Conservation (phyloP, 2,329 filamentous ascomycete species). For the Sphaerulina musiva region DNA sequence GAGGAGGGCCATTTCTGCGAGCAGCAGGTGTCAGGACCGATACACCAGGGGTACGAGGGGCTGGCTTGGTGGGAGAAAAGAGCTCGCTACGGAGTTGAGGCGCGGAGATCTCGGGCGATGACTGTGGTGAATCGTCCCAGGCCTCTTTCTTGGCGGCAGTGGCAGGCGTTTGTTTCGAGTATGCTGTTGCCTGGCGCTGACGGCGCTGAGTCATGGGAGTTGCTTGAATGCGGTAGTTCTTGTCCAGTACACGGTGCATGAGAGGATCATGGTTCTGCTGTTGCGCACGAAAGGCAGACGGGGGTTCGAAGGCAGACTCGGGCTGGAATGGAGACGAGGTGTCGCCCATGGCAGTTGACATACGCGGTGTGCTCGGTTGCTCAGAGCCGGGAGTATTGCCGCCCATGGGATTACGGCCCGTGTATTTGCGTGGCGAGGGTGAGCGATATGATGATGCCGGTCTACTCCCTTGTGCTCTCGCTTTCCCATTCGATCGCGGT, state of each 20-base stretch:
- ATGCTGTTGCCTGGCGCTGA: constrained; percentile 16
- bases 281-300: constrained; percentile 29
- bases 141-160: constrained; percentile 30
- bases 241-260: constrained; percentile 86
- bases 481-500: constrained; percentile 22
- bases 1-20: constrained; percentile 22
- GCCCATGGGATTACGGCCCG: constrained; percentile 34
- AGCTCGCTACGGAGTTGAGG: constrained; percentile 79
- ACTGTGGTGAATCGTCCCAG: constrained; percentile 44
- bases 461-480: constrained; percentile 22
- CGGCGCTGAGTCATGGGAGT: constrained; percentile 60
- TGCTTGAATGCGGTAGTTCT: constrained; percentile 87
- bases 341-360: constrained; percentile 13
- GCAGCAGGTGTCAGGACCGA: constrained; percentile 66
- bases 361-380: constrained; percentile 30
- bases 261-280: constrained; percentile 61
- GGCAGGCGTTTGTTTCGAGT: constrained; percentile 34
- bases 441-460: constrained; percentile 24
- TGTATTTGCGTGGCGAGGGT: constrained; percentile 37
- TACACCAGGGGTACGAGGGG: constrained; percentile 68
- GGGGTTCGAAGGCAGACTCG: constrained; percentile 35
- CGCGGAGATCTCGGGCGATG: constrained; percentile 63
- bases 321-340: constrained; percentile 49
- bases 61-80: constrained; percentile 48
- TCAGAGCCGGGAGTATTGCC: constrained; percentile 19